These are phyloP conservation scores for Actinomortierella wolfii DNA, from an alignment of 371 early-diverging fungal genomes.

Conservation along the genomic window DNA sequence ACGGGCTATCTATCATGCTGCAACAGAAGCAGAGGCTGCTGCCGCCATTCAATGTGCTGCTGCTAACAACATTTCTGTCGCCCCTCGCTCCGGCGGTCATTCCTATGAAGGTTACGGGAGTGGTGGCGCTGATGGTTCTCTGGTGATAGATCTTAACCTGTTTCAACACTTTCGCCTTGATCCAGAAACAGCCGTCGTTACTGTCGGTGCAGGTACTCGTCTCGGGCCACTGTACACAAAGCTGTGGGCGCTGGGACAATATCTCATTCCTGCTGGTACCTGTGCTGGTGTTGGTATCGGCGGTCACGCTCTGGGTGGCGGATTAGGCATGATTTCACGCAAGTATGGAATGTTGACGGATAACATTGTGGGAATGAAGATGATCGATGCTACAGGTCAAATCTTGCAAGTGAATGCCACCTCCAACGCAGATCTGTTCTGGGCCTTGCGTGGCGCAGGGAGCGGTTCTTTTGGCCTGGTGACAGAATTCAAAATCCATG, in stretches of 20 bases:
- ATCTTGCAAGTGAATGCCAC: conserved; percentile 11
- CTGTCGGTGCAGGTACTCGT: conserved; percentile 41
- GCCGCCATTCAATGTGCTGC: conserved; percentile 44
- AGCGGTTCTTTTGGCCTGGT: conserved; percentile 48
- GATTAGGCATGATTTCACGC: conserved; percentile 41
- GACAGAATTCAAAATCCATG: conserved; percentile 28
- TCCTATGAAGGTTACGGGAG: conserved; percentile 49
- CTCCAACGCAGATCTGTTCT: conserved; percentile 42
- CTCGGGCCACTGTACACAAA: conserved; percentile 41
- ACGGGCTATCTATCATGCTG: conserved; percentile 30
- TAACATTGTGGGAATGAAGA: conserved; percentile 26
- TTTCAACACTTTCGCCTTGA: conserved; percentile 20
- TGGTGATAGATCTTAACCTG: conserved; percentile 43
- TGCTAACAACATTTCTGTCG: conserved; percentile 30
- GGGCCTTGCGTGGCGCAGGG: conserved; percentile 48
- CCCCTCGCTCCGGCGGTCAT: conserved; percentile 49
- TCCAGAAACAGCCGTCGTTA: not conserved
- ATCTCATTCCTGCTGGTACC: conserved; percentile 42
- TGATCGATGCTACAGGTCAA: conserved; percentile 29
- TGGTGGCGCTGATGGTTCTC: conserved; percentile 36
- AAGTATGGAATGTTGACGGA: conserved; percentile 43
- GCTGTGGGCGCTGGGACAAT: conserved; percentile 29
- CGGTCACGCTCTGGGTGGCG: conserved; percentile 49
- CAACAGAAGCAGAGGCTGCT: conserved; percentile 21
- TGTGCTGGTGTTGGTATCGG: conserved; percentile 48